Conservation (phyloP, 148 eudicot genomes). For the Rhododendron kiyosumense region DNA sequence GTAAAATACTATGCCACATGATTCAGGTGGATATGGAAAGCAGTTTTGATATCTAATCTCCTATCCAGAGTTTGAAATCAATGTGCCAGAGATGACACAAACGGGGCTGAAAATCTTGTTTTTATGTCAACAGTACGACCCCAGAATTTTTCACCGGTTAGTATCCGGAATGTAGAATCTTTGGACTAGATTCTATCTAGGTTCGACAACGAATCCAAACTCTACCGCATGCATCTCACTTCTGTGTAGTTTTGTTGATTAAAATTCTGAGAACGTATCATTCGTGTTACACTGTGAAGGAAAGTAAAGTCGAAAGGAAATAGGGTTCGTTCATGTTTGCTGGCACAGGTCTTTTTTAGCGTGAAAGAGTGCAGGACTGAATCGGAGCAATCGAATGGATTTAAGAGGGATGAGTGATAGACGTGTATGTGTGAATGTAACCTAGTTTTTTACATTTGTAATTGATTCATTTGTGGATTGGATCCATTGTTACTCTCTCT, state of each 20-base stretch:
- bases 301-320: neutral
- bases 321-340: neutral
- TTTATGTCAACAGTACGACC: neutral
- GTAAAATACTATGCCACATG: constrained; percentile 18
- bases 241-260: neutral
- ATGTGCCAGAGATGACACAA: neutral
- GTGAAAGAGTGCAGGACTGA: neutral
- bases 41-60: neutral
- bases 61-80: neutral
- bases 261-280: neutral
- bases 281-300: neutral
- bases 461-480: neutral
- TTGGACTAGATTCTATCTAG: neutral
- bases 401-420: neutral
- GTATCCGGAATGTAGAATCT: neutral
- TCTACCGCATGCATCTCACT: neutral
- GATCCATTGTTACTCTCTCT: neutral
- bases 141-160: neutral
- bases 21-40: neutral
- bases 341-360: neutral
- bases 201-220: neutral
- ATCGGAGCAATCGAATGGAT: neutral
- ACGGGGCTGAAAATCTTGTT: neutral
- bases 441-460: neutral
- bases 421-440: neutral